Conservation (phyloP, 805 yeast species). For the Candida coleopterorum region DNA sequence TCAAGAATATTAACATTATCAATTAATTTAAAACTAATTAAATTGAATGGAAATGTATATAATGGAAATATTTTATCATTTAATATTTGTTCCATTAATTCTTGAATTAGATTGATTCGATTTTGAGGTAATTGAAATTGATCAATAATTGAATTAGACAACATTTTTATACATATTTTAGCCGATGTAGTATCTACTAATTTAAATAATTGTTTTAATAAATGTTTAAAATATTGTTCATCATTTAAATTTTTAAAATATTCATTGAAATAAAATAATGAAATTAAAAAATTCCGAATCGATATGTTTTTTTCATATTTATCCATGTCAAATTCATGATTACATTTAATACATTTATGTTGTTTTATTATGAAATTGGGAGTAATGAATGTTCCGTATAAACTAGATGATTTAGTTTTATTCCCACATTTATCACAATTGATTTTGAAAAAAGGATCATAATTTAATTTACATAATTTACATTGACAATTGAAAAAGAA, state of each 20-base stretch:
- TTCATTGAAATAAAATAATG: not conserved
- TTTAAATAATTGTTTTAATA: not conserved
- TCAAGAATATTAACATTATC: not conserved
- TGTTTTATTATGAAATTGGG: slow-evolving; percentile 4
- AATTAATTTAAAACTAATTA: not conserved
- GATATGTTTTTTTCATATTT: slow-evolving; percentile 1
- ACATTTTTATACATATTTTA: not conserved
- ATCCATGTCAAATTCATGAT: not conserved
- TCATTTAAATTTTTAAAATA: not conserved
- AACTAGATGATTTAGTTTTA: slow-evolving; percentile 1
- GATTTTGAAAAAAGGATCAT: slow-evolving; percentile 22
- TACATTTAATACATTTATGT: not conserved
- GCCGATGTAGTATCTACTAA: slow-evolving; percentile 1
- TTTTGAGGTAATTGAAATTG: not conserved
- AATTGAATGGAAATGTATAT: slow-evolving; percentile 8
- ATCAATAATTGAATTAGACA: not conserved
- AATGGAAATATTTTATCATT: slow-evolving; percentile 4
- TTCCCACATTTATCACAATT: slow-evolving; percentile 1
- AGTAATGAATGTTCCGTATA: not conserved
- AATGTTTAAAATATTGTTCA: not conserved
- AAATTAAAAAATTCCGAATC: slow-evolving; percentile 3
- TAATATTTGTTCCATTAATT: slow-evolving; percentile 1
- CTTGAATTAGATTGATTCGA: not conserved
- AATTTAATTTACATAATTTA: slow-evolving; percentile 14
- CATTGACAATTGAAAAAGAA: slow-evolving; percentile 35